These are phyloP conservation scores for Tetradesmus lagerheimii DNA, from an alignment of 139 green algal genomes.

Conservation along the genomic window DNA sequence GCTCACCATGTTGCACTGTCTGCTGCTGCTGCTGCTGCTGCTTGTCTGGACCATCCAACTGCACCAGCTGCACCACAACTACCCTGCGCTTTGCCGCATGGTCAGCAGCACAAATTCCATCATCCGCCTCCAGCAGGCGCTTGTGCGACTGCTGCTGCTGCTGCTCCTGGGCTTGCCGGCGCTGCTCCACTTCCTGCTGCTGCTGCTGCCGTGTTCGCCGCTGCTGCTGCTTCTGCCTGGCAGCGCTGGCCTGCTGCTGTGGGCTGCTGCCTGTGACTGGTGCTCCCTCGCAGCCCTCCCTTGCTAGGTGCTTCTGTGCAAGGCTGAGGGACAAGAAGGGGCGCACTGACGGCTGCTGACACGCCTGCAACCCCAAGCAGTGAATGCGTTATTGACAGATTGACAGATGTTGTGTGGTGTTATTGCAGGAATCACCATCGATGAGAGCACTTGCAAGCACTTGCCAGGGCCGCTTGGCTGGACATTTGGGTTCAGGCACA, in stretches of 20 bases:
- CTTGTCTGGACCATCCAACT: background rate
- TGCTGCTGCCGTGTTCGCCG: background rate
- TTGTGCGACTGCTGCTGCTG: background rate
- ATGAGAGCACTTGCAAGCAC: no score
- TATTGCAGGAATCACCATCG: no score
- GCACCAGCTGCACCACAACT: background rate
- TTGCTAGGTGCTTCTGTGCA: conserved; percentile 24
- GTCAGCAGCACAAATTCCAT: background rate
- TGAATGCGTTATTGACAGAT: background rate
- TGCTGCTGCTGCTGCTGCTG: background rate
- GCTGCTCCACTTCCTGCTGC: background rate
- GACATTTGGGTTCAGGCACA: no score
- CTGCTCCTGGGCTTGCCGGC: background rate
- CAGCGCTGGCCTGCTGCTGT: background rate
- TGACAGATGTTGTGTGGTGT: background rate
- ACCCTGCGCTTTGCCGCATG: background rate
- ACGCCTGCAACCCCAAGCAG: background rate
- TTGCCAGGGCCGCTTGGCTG: no score
- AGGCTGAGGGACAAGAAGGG: conserved; percentile 15
- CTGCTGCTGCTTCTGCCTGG: conserved; percentile 8
- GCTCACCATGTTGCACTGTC: background rate
- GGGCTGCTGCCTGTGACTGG: background rate
- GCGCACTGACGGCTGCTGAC: conserved; percentile 16
- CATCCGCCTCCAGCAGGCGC: background rate
- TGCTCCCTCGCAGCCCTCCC: background rate